These are phyloP conservation scores for Fusarium protoensiforme DNA, from an alignment of 2,329 filamentous ascomycete genomes.

Conservation along the genomic window DNA sequence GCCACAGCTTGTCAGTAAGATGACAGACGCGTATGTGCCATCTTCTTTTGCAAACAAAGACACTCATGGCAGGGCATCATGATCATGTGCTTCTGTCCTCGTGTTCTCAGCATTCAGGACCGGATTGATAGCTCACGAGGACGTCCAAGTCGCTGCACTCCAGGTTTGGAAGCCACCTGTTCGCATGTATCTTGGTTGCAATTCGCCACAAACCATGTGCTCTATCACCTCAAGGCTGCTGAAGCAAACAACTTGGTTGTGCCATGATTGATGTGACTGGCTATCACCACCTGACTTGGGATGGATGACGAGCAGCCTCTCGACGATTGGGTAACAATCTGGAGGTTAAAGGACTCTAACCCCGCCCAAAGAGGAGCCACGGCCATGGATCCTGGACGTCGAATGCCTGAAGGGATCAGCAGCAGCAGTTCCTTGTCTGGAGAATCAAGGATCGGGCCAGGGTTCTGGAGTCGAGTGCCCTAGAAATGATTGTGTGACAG, in stretches of 20 bases:
- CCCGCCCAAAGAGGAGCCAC: constrained; percentile 15
- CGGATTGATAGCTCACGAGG: constrained; percentile 20
- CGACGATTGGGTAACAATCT: constrained; percentile 24
- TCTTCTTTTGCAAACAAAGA: not conserved
- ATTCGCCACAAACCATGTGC: not conserved
- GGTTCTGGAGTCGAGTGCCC: not conserved
- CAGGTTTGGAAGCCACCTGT: constrained; percentile 1
- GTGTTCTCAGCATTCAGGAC: constrained; percentile 9
- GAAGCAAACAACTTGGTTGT: not conserved
- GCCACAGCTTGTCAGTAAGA: constrained; percentile 6
- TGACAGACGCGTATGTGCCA: not conserved
- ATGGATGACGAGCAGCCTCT: constrained; percentile 27
- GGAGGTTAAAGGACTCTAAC: constrained; percentile 11
- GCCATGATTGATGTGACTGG: not conserved
- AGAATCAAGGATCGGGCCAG: constrained; percentile 12
- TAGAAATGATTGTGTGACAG: not conserved
- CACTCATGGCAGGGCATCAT: constrained; percentile 12
- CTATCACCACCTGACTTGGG: constrained; percentile 22
- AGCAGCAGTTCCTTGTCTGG: constrained; percentile 22
- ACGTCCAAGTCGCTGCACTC: constrained; percentile 4
- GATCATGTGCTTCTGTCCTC: constrained; percentile 26
- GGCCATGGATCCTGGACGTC: constrained; percentile 14
- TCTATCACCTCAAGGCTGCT: constrained; percentile 1
- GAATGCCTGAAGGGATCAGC: constrained; percentile 28
- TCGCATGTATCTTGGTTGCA: not conserved